A percentile compares a stretch with the other conserved stretches of the same genome.
phyloP scores from a whole-genome alignment of 441 rosid species.

The Pelargonium myrrhifolium region DNA sequence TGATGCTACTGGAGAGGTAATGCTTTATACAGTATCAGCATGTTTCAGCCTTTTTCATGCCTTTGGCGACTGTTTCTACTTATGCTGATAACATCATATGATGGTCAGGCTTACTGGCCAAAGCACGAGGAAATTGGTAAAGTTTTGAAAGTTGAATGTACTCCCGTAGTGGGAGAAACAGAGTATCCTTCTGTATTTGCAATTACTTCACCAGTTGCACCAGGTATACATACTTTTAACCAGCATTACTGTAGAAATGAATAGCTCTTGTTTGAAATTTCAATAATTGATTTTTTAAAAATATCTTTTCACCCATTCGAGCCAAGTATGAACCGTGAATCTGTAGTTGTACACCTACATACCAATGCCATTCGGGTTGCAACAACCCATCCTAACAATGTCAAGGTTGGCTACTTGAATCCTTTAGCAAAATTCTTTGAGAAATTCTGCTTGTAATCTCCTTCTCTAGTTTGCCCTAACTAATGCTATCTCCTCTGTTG shows the following conservation, averaged over 20 bases:
- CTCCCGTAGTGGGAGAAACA: constrained; percentile 56
- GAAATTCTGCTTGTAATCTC: no score
- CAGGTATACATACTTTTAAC: constrained; percentile 38
- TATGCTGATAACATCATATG: constrained; percentile 20
- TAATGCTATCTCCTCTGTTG: no score
- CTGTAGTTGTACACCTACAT: neutral
- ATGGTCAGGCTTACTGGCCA: constrained; percentile 81
- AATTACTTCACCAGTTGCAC: constrained; percentile 67
- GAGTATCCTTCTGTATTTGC: constrained; percentile 77
- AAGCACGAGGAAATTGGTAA: constrained; percentile 73
- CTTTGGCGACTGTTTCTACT: constrained; percentile 5
- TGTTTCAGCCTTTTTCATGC: neutral
- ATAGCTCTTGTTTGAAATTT: constrained; percentile 12
- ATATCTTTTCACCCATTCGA: constrained; percentile 2
- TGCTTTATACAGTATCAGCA: constrained; percentile 12
- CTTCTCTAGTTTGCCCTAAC: no score
- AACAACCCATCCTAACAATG: neutral
- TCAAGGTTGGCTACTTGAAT: no score
- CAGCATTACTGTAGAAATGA: constrained; percentile 11
- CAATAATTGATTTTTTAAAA: neutral
- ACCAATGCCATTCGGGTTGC: neutral
- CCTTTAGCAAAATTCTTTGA: no score
- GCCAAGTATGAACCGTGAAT: constrained; percentile 2
- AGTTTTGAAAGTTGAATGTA: constrained; percentile 76
- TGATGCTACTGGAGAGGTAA: constrained; percentile 75